Evolutionary conservation across 2,329 filamentous ascomycete species (phyloP).

Genomic region (Colletotrichum spaethianum): DNA sequence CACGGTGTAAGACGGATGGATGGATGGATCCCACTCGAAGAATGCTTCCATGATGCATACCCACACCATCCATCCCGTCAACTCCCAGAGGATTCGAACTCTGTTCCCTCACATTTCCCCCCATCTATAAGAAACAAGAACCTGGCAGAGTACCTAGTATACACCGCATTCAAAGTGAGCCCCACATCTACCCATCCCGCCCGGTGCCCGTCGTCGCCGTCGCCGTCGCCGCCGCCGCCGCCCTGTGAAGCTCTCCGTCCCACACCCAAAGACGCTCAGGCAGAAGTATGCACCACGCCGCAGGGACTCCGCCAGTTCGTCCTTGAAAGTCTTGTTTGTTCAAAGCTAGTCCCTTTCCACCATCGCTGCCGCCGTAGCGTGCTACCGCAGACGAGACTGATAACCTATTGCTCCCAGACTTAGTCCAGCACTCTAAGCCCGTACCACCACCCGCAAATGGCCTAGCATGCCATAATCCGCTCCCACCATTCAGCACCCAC

Average conservation of each 20-base stretch:
- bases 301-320: neutral
- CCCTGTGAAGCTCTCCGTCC: neutral
- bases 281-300: neutral
- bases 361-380: neutral
- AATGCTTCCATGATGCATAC: neutral
- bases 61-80: neutral
- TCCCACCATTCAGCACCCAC: constrained; percentile 22
- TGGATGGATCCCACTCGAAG: neutral
- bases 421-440: neutral
- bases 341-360: neutral
- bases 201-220: neutral
- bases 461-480: neutral
- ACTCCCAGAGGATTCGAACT: neutral
- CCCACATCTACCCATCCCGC: neutral
- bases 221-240: neutral
- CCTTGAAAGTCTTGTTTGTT: neutral
- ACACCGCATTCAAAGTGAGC: neutral
- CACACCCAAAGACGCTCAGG: neutral
- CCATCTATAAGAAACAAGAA: neutral
- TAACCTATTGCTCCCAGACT: neutral
- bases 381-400: neutral
- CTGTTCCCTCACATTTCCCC: neutral
- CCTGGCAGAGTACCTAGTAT: neutral
- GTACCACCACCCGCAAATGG: neutral
- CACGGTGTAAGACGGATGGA: neutral